These are phyloP conservation scores for Prillingera fragicola DNA, from an alignment of 1,284 basidiomycete species.

Conservation along the genomic window DNA sequence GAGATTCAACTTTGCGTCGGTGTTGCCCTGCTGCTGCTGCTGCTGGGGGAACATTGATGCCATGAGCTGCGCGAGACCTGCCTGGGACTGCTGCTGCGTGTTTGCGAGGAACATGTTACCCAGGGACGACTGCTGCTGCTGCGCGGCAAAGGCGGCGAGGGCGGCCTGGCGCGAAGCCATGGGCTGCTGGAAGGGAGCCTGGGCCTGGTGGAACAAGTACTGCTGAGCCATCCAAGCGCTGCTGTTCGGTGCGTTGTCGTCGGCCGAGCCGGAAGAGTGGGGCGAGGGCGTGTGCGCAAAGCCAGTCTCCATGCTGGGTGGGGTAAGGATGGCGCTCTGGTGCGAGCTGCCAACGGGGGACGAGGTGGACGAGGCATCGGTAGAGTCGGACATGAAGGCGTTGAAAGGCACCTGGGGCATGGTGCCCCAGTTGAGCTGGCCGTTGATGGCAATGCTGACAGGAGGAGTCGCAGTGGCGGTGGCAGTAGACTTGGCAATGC, in stretches of 20 bases:
- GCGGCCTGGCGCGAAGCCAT: slow-evolving; percentile 12
- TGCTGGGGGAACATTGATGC: slow-evolving; percentile 32
- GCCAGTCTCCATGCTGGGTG: slow-evolving; percentile 17
- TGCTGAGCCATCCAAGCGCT: slow-evolving; percentile 6
- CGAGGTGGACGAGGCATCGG: slow-evolving; percentile 15
- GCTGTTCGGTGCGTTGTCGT: background rate
- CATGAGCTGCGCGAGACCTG: slow-evolving; percentile 26
- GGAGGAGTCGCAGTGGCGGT: slow-evolving; percentile 3
- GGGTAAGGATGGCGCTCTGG: slow-evolving; percentile 25
- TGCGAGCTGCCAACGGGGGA: slow-evolving; percentile 23
- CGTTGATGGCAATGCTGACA: background rate
- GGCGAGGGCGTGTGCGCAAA: slow-evolving; percentile 31
- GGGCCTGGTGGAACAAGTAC: slow-evolving; percentile 26
- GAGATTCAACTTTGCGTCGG: slow-evolving; percentile 1
- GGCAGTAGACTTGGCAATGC: slow-evolving; percentile 1
- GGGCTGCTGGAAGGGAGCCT: slow-evolving; percentile 28
- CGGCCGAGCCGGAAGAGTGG: slow-evolving; percentile 17
- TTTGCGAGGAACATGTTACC: slow-evolving; percentile 16
- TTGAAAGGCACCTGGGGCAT: slow-evolving; percentile 17
- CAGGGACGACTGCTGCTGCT: slow-evolving; percentile 8
- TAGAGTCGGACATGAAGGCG: slow-evolving; percentile 27
- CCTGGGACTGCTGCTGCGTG: slow-evolving; percentile 11
- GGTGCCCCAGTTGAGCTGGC: slow-evolving; percentile 10
- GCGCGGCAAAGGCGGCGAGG: slow-evolving; percentile 1
- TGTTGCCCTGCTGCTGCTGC: slow-evolving; percentile 1